Evolutionary conservation across 2,329 filamentous ascomycete species (phyloP), one percentile per base, ranked within the genome.

Genomic region (Orbilia oligospora): DNA sequence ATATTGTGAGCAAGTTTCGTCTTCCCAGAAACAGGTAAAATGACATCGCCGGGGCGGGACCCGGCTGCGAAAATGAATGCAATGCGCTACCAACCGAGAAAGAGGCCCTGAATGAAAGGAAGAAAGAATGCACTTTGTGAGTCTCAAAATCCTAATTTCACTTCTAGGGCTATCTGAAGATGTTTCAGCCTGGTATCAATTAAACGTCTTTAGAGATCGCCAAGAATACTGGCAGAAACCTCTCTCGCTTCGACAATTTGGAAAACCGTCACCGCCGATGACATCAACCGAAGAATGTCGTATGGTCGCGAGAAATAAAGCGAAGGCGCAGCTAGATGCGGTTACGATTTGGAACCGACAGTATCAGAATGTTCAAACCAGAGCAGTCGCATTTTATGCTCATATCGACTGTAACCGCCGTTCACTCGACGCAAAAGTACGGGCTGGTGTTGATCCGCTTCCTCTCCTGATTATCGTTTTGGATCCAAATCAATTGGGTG

Each of bases 301-400:
- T 16, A 4, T 27, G 48, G 30, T 27, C 20, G 48, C 48, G 20
- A 53, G 48, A 14, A 53, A 53, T 27, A 53, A 53, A 30, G 48
- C 48, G 5, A 14, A 9, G 20, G 22, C 48, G 12, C 48, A 53
- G 30, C 9, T 53, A 1, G 22, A 53, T 5, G 48, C 22, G 8
- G 48, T 53, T 14, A 18, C 48, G 48, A 51, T 51, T 27, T 51
- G 48, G 48, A 51, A 51, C 12, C 48, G 20, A 4, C 20, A 51
- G 10, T 1, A 12, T 12, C 48, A 49, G 10, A 51, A 51, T 8
- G 22, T 51, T 14, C 20, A 24, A 24, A 20, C 9, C 6, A 51
- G 9, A 27, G 48, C 48, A 2, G 48, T 51, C 10, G 48, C 48
- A 14, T 51, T 51, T 10, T 51, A 51, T 14, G 5, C 48, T 14